A percentile compares a stretch with the other conserved stretches of the same genome.
These are phyloP conservation scores for Vigna unguiculata DNA, from an alignment of 306 rosid genomes.

Conservation along the genomic window DNA sequence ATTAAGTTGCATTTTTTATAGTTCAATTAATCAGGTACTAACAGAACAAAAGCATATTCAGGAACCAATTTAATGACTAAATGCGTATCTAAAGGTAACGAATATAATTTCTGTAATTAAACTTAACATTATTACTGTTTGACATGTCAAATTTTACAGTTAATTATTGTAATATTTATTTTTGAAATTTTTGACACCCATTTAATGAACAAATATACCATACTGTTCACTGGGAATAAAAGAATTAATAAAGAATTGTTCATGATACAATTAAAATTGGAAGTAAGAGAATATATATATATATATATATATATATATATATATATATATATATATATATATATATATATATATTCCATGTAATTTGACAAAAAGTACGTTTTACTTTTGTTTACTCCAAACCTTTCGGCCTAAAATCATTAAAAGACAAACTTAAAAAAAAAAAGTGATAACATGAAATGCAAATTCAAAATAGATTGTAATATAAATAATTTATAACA, in stretches of 20 bases:
- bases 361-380: no score
- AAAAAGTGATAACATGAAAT: no score
- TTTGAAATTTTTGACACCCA: not conserved
- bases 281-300: not conserved
- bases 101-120: not conserved
- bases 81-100: not conserved
- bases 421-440: no score
- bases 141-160: no score
- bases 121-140: not conserved
- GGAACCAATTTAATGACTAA: not conserved
- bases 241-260: not conserved
- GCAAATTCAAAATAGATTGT: no score
- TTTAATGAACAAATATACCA: not conserved
- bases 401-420: no score
- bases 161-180: not conserved
- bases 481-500: no score
- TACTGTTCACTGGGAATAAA: not conserved
- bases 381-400: no score
- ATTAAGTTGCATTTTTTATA: not conserved
- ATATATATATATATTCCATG: no score
- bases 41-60: not conserved
- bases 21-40: not conserved
- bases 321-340: no score
- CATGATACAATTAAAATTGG: not conserved
- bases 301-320: no score